Evolutionary conservation across 148 eudicot species (phyloP), one percentile per base, ranked within the genome.

Genomic region (Spergularia marina): DNA sequence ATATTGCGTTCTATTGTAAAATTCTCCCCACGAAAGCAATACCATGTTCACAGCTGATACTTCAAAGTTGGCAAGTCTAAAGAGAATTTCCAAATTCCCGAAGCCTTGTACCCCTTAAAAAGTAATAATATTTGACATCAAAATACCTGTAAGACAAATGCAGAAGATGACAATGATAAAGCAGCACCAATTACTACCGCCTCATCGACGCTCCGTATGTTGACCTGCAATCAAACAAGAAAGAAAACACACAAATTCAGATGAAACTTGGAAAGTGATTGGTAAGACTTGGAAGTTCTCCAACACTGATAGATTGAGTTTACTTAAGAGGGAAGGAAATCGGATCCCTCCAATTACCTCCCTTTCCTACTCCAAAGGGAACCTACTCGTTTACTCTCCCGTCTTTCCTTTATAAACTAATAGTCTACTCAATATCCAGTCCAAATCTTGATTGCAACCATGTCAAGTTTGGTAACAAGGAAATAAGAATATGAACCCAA

Each of bases 111-210:
- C 25, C 5, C 56, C 16, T 10, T 12, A 23, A 25, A 17, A 63
- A 65, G 11, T n/a, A 54, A 4, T 2, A 65, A 49, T 40, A 64
- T 64, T 53, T 56, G 7, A 70, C 14, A 20, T 55, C 25, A 49
- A 55, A 84, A 18, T 86, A 91, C 98, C 98, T 94, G 98, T 73
- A 94, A 88, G 77, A 94, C 98, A 82, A 94, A 94, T 69, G 98
- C 98, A 40, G 98, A 94, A 79, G 98, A 94, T 61, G 98, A 94
- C 79, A 94, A 79, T 55, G 98, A 94, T 71, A 94, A 86, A 76
- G 98, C 98, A 82, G 98, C 98, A 60, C 98, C 98, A 62, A 94
- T 94, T 40, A 92, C 94, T 73, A 94, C 80, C 30, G 98, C 98
- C 85, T 94, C 98, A 77, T 94, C 98, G 53, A 94, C 68, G 72